Conservation (phyloP, 306 rosid species). For the Hippophae tibetana region DNA sequence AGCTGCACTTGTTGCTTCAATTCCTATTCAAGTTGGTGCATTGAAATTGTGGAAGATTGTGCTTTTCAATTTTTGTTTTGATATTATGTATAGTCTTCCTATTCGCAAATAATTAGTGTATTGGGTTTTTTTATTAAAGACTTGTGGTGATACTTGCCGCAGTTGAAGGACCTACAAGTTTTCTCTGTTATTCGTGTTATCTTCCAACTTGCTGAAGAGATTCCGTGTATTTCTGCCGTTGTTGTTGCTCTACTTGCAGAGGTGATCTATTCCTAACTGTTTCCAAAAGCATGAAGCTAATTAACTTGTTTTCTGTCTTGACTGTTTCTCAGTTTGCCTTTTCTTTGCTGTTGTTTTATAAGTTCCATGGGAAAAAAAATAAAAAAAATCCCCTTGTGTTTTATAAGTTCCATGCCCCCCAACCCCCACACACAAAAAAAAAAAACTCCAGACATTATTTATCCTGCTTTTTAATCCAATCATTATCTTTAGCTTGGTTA, state of each 20-base stretch:
- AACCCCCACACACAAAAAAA: too few relatives aligned
- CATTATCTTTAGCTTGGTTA: too few relatives aligned
- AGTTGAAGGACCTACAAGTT: slow-evolving; percentile 96
- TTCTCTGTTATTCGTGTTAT: slow-evolving; percentile 81
- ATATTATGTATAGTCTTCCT: too few relatives aligned
- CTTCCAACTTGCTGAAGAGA: slow-evolving; percentile 90
- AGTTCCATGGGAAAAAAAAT: too few relatives aligned
- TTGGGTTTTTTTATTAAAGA: background rate
- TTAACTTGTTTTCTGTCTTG: background rate
- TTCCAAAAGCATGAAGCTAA: background rate
- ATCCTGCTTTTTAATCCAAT: too few relatives aligned
- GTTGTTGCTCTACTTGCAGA: slow-evolving; percentile 94
- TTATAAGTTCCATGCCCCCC: too few relatives aligned
- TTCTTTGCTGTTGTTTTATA: too few relatives aligned
- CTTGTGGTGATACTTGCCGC: slow-evolving; percentile 23
- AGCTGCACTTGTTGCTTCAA: slow-evolving; percentile 61
- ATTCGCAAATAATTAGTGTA: background rate
- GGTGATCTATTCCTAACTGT: slow-evolving; percentile 24
- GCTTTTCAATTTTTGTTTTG: too few relatives aligned
- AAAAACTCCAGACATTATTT: too few relatives aligned
- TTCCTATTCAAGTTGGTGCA: slow-evolving; percentile 81
- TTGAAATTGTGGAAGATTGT: background rate
- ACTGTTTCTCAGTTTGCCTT: too few relatives aligned
- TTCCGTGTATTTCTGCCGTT: slow-evolving; percentile 96
- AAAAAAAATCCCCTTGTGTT: too few relatives aligned